Evolutionary conservation across 306 rosid species (phyloP).

Genomic region (Cucurbita argyrosperma): DNA sequence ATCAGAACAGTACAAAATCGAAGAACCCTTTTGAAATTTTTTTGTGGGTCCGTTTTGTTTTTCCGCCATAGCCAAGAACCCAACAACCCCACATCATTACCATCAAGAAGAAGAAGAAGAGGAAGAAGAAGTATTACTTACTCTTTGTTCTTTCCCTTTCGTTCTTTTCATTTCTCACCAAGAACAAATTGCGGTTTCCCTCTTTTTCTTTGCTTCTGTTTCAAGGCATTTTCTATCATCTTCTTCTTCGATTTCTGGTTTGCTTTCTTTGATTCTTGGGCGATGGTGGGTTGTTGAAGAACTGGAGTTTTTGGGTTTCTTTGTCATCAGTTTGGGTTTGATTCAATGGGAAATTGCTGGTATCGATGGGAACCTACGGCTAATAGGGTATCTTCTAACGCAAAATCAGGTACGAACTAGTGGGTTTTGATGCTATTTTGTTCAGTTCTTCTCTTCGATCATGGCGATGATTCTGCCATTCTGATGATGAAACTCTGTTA

Average conservation of each 20-base stretch:
- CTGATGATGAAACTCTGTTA: not conserved
- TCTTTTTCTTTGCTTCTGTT: not conserved
- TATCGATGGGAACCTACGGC: conserved; percentile 46
- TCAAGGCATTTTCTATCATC: not conserved
- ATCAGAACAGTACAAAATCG: not conserved
- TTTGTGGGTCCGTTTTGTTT: conserved; percentile 2
- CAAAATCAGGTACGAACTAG: conserved; percentile 54
- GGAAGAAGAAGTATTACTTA: not conserved
- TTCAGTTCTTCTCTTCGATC: not conserved
- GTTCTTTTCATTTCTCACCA: not conserved
- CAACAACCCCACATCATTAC: not conserved
- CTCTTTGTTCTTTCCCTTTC: not conserved
- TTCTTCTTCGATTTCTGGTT: not conserved
- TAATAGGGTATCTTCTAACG: conserved; percentile 77
- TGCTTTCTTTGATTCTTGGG: conserved; percentile 14
- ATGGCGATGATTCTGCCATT: not conserved
- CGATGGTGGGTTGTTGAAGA: conserved; percentile 32
- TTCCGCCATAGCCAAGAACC: conserved; percentile 2
- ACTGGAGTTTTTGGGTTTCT: not conserved
- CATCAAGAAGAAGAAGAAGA: not conserved
- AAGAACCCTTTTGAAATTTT: not conserved
- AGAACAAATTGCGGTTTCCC: not conserved
- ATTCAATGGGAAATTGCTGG: conserved; percentile 80
- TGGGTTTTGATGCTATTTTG: not conserved
- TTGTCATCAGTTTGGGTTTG: conserved; percentile 8